Percentiles rank a stretch among this genome's conserved stretches.
Conservation (phyloP, 805 yeast species). For the Saccharomycopsis fermentans region DNA sequence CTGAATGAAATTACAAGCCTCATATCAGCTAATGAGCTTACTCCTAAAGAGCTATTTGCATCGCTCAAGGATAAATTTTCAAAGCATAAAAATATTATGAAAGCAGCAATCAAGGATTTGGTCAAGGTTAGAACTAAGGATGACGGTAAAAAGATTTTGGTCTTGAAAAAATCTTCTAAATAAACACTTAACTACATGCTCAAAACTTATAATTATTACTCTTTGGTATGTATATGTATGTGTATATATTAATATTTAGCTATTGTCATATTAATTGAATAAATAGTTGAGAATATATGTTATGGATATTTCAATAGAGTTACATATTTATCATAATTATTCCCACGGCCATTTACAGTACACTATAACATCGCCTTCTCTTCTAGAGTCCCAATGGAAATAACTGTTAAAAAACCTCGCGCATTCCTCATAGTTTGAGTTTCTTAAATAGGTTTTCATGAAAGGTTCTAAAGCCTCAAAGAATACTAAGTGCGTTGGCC, state of each 20-base stretch:
- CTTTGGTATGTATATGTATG: no score
- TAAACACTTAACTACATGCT: not conserved
- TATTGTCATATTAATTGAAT: not conserved
- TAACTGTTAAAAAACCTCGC: constrained; percentile 63
- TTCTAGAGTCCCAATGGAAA: constrained; percentile 78
- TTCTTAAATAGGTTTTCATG: constrained; percentile 31
- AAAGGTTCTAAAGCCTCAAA: constrained; percentile 53
- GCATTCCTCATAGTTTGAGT: constrained; percentile 36
- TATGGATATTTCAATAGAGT: not conserved
- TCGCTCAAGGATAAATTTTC: constrained; percentile 52
- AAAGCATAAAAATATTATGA: constrained; percentile 49
- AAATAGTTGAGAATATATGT: not conserved
- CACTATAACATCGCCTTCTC: constrained; percentile 70
- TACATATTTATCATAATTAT: constrained; percentile 7
- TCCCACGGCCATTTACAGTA: constrained; percentile 36
- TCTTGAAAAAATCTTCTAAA: constrained; percentile 6
- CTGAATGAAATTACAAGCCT: constrained; percentile 62
- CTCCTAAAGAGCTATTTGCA: constrained; percentile 53
- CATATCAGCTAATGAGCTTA: constrained; percentile 35
- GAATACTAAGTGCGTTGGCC: constrained; percentile 70
- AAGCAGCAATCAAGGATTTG: constrained; percentile 44
- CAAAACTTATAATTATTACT: no score
- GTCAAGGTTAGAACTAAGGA: constrained; percentile 34
- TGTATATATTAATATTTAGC: no score
- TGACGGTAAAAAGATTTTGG: constrained; percentile 28